Percentiles rank a stretch among this genome's conserved stretches.
phyloP scores from a whole-genome alignment of 331 rosid species.

The Cydonia oblonga region DNA sequence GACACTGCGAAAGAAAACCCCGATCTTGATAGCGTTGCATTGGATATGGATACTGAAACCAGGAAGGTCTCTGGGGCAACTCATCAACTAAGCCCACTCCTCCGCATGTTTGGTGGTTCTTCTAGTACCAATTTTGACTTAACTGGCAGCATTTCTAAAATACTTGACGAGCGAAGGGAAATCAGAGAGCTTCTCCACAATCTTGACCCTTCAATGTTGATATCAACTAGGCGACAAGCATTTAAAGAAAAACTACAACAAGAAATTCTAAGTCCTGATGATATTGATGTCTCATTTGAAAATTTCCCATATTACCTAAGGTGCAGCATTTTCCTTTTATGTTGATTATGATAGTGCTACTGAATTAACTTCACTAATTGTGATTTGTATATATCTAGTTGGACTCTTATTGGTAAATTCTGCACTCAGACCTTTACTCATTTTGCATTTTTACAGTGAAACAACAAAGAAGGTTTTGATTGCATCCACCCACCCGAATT shows the following conservation, averaged over 20 bases:
- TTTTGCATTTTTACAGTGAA: constrained; percentile 45
- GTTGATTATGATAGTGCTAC: neutral
- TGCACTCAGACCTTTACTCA: neutral
- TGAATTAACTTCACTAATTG: neutral
- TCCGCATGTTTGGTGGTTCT: constrained; percentile 53
- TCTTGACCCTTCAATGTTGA: constrained; percentile 38
- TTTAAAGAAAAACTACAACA: constrained; percentile 59
- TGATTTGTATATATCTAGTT: neutral
- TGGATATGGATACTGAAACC: constrained; percentile 37
- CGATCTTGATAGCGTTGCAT: constrained; percentile 35
- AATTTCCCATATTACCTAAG: constrained; percentile 84
- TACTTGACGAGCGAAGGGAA: constrained; percentile 52
- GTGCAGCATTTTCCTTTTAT: constrained; percentile 14
- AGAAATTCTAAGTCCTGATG: constrained; percentile 55
- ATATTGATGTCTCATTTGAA: constrained; percentile 66
- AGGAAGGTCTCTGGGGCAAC: constrained; percentile 41
- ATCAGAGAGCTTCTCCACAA: constrained; percentile 53
- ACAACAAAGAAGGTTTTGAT: constrained; percentile 64
- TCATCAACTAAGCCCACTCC: constrained; percentile 44
- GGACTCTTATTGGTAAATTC: neutral
- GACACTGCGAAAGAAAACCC: constrained; percentile 46
- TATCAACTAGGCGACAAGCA: constrained; percentile 57
- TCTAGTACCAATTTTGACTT: constrained; percentile 47
- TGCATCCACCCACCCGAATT: constrained; percentile 58
- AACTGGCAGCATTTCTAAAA: constrained; percentile 48